These are phyloP conservation scores for Candida coleopterorum DNA, from an alignment of 805 yeast genomes.

Conservation along the genomic window DNA sequence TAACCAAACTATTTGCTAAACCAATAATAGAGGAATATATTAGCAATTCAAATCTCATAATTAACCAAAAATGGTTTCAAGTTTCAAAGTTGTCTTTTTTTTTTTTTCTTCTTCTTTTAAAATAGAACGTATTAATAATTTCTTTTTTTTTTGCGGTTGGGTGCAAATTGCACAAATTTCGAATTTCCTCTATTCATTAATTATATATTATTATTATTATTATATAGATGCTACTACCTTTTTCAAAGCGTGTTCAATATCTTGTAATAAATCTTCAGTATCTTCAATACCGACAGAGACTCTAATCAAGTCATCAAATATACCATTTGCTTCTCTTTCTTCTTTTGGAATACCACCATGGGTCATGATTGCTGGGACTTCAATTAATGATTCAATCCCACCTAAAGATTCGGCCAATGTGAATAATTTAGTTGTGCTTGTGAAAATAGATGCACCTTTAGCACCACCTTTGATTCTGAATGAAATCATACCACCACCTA, in stretches of 20 bases:
- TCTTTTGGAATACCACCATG: constrained; percentile 84
- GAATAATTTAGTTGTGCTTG: constrained; percentile 69
- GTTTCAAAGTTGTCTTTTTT: not conserved
- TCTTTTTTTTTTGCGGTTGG: too few species aligned
- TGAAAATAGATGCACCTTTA: constrained; percentile 66
- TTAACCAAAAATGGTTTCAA: not conserved
- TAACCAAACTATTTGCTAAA: not conserved
- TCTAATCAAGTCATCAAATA: constrained; percentile 76
- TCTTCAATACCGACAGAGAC: constrained; percentile 87
- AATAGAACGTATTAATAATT: too few species aligned
- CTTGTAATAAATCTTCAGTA: constrained; percentile 66
- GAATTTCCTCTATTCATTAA: too few species aligned
- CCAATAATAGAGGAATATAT: too few species aligned
- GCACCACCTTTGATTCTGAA: constrained; percentile 84
- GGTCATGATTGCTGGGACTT: constrained; percentile 89
- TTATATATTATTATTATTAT: not conserved
- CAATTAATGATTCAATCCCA: constrained; percentile 80
- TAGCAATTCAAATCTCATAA: too few species aligned
- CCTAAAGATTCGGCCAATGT: constrained; percentile 88
- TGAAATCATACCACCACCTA: constrained; percentile 91
- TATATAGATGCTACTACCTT: constrained; percentile 3
- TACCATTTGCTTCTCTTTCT: constrained; percentile 75
- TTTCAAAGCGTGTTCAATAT: constrained; percentile 62
- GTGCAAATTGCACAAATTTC: too few species aligned
- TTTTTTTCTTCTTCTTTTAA: too few species aligned